Evolutionary conservation across 31 red algal species (phyloP).

Genomic region (Endocladia muricata): DNA sequence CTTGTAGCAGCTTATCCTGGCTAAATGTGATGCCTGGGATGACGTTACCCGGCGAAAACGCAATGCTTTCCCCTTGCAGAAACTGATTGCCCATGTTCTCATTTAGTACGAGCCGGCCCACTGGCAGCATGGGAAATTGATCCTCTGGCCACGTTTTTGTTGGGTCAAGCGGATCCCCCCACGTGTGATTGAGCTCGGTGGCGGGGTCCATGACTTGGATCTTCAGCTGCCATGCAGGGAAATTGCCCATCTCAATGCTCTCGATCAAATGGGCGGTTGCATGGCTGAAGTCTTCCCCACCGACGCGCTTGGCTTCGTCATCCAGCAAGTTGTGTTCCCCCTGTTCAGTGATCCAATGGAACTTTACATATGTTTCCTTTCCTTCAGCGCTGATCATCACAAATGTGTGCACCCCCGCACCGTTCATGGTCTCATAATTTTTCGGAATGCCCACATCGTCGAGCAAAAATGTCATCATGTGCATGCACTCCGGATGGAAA

Average conservation of each 20-base stretch:
- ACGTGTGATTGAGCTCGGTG: conserved; percentile 55
- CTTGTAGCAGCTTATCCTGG: conserved; percentile 95
- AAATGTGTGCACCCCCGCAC: conserved; percentile 90
- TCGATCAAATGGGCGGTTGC: conserved; percentile 93
- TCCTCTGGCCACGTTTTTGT: conserved; percentile 96
- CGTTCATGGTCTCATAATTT: conserved; percentile 89
- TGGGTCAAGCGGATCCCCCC: conserved; percentile 87
- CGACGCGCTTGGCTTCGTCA: conserved; percentile 78
- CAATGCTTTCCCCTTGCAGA: conserved; percentile 87
- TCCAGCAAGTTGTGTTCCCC: conserved; percentile 85
- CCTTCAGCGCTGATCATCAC: conserved; percentile 68
- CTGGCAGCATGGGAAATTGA: conserved; percentile 80
- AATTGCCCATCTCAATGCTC: conserved; percentile 82
- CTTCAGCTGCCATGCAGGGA: conserved; percentile 83
- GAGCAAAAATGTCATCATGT: conserved; percentile 93
- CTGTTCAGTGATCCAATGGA: conserved; percentile 87
- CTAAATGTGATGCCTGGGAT: conserved; percentile 95
- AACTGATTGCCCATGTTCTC: conserved; percentile 95
- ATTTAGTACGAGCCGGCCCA: conserved; percentile 90
- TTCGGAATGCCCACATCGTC: conserved; percentile 91
- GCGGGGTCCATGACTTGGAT: conserved; percentile 84
- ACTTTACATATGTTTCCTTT: conserved; percentile 90
- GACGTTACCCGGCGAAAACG: conserved; percentile 91
- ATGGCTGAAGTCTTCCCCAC: conserved; percentile 89
- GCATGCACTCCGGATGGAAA: conserved; percentile 81